Evolutionary conservation across 192 early-diverging fungal species (phyloP).

Genomic region (Backusella westeae): DNA sequence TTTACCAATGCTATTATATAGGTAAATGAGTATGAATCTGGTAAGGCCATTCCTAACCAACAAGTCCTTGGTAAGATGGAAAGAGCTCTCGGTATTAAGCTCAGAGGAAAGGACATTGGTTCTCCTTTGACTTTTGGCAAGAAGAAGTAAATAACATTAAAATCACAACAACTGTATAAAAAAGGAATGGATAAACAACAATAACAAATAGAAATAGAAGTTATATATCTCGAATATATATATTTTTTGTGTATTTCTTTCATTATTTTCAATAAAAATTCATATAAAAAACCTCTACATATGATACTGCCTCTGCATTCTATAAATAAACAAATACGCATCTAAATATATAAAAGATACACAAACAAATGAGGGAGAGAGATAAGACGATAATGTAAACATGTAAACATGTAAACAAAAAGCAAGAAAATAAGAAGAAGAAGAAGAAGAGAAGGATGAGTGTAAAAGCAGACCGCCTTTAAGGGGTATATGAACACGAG

Average conservation of each 20-base stretch:
- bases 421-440: background rate
- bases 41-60: slow-evolving; percentile 86
- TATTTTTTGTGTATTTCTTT: background rate
- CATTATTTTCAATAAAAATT: background rate
- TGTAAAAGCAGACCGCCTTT: background rate
- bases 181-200: background rate
- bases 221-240: background rate
- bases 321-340: too few species aligned
- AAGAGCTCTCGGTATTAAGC: slow-evolving; percentile 82
- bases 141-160: slow-evolving; percentile 35
- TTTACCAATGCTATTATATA: slow-evolving; percentile 21
- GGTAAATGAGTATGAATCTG: slow-evolving; percentile 90
- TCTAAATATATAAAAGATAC: background rate
- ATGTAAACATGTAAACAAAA: background rate
- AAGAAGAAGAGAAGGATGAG: background rate
- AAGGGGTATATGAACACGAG: background rate
- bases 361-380: background rate
- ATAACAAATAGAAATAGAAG: background rate
- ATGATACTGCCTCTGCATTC: background rate
- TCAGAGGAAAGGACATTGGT: slow-evolving; percentile 78
- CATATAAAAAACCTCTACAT: too few species aligned
- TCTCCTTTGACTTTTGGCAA: slow-evolving; percentile 49
- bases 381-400: background rate
- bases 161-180: slow-evolving; percentile 2
- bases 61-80: slow-evolving; percentile 90